Evolutionary conservation across 1,284 basidiomycete species (phyloP).

Genomic region (Moesziomyces sp.): DNA sequence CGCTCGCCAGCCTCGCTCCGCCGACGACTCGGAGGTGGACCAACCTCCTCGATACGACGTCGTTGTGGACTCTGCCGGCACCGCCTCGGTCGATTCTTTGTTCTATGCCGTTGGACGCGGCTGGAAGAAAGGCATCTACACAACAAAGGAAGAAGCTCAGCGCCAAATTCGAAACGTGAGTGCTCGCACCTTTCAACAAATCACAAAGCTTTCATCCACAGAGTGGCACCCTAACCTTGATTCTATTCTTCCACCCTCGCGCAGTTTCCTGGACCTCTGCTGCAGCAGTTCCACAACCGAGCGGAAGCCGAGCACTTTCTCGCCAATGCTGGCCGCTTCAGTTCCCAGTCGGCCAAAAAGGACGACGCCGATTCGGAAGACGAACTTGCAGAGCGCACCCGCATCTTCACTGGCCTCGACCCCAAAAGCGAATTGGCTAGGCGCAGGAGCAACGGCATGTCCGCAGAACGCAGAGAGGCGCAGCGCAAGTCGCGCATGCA

Average conservation of each 20-base stretch:
- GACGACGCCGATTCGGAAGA: constrained; percentile 25
- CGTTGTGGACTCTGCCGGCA: not conserved
- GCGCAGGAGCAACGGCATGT: constrained; percentile 22
- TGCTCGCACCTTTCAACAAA: not conserved
- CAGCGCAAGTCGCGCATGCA: constrained; percentile 29
- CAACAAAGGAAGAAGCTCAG: constrained; percentile 34
- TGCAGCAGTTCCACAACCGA: constrained; percentile 33
- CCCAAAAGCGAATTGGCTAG: constrained; percentile 19
- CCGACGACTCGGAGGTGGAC: constrained; percentile 7
- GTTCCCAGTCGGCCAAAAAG: not conserved
- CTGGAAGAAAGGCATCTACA: constrained; percentile 53
- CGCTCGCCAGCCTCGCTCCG: constrained; percentile 11
- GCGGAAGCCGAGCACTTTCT: constrained; percentile 35
- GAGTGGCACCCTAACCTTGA: not conserved
- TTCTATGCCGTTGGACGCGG: constrained; percentile 47
- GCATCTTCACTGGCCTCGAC: constrained; percentile 37
- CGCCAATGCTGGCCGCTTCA: constrained; percentile 12
- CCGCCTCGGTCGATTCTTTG: constrained; percentile 4
- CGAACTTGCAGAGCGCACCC: constrained; percentile 30
- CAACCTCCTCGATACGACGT: not conserved
- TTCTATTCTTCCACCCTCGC: not conserved
- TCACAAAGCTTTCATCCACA: not conserved
- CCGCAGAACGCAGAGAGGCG: constrained; percentile 29
- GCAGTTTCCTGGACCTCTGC: constrained; percentile 46
- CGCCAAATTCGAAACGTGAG: constrained; percentile 44